Conservation (phyloP, 2,329 filamentous ascomycete species). For the Penicillium oxalicum region DNA sequence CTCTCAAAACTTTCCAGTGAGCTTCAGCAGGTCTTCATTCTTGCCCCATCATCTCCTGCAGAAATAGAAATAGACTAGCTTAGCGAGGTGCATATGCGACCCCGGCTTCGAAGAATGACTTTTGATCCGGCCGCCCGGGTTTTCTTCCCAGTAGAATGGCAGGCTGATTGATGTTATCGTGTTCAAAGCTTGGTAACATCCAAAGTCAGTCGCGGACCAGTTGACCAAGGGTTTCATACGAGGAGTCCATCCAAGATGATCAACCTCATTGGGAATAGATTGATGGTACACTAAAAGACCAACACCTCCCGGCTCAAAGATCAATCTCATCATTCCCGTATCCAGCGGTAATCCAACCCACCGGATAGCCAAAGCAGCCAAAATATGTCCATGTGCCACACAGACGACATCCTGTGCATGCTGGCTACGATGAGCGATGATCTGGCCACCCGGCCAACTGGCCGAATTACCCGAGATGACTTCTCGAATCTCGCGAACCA, state of each 20-base stretch:
- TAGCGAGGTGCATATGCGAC: too few relatives aligned
- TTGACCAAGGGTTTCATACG: background rate
- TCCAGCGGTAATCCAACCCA: slow-evolving; percentile 9
- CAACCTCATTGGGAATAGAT: background rate
- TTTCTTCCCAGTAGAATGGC: slow-evolving; percentile 2
- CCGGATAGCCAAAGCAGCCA: slow-evolving; percentile 14
- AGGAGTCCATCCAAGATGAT: background rate
- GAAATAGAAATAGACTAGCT: too few relatives aligned
- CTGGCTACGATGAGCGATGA: background rate
- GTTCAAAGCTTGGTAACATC: background rate
- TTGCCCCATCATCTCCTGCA: too few relatives aligned
- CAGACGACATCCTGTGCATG: slow-evolving; percentile 13
- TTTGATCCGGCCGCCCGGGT: slow-evolving; percentile 12
- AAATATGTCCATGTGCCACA: slow-evolving; percentile 13
- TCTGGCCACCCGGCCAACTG: slow-evolving; percentile 7
- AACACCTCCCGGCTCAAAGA: slow-evolving; percentile 13
- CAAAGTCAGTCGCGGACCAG: background rate
- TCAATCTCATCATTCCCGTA: slow-evolving; percentile 10
- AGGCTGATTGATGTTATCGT: slow-evolving; percentile 2
- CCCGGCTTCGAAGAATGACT: background rate
- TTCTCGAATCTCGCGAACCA: background rate
- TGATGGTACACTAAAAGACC: slow-evolving; percentile 5
- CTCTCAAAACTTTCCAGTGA: too few relatives aligned
- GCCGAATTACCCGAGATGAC: slow-evolving; percentile 1
- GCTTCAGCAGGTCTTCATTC: too few relatives aligned